phyloP scores from a whole-genome alignment of 2,329 filamentous ascomycete genomes.

The Fusarium brachygibbosum region DNA sequence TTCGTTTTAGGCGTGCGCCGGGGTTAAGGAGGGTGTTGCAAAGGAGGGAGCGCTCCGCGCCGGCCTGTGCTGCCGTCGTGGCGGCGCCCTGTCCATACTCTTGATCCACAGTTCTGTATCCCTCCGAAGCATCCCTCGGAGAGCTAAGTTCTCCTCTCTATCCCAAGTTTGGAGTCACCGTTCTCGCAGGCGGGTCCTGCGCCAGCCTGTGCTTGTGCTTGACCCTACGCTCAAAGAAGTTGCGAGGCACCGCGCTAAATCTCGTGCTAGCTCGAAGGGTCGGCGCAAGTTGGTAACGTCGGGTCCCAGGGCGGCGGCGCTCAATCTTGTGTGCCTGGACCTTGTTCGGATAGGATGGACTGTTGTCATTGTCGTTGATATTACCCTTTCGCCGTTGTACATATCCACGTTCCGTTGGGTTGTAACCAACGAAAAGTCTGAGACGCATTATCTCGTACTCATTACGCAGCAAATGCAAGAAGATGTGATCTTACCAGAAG shows the following conservation, averaged over 20 bases:
- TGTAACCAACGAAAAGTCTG: slow-evolving; percentile 8
- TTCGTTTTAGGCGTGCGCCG: slow-evolving; percentile 44
- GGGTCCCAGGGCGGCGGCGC: slow-evolving; percentile 43
- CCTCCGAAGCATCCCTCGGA: slow-evolving; percentile 44
- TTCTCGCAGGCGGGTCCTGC: slow-evolving; percentile 33
- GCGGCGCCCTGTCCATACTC: slow-evolving; percentile 47
- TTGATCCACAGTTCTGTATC: slow-evolving; percentile 40
- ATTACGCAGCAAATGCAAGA: slow-evolving; percentile 4
- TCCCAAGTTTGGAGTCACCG: slow-evolving; percentile 39
- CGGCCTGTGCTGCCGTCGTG: slow-evolving; percentile 49
- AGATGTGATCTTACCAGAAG: slow-evolving; percentile 11
- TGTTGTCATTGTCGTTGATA: slow-evolving; percentile 28
- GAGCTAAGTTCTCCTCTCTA: slow-evolving; percentile 26
- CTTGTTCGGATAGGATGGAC: slow-evolving; percentile 25
- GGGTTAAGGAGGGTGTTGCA: slow-evolving; percentile 20
- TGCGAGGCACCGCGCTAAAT: slow-evolving; percentile 36
- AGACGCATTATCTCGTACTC: slow-evolving; percentile 18
- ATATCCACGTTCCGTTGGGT: slow-evolving; percentile 22
- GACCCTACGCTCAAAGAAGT: slow-evolving; percentile 34
- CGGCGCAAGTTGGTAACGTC: slow-evolving; percentile 44
- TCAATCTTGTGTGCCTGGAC: slow-evolving; percentile 22
- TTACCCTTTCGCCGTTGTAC: slow-evolving; percentile 28
- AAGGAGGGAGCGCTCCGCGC: slow-evolving; percentile 42
- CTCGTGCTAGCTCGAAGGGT: slow-evolving; percentile 46
- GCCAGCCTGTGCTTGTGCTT: slow-evolving; percentile 29